Percentiles rank a stretch among this genome's conserved stretches.
Conservation (phyloP, 257 asterid genomes). For the Nicotiana tomentosiformis region DNA sequence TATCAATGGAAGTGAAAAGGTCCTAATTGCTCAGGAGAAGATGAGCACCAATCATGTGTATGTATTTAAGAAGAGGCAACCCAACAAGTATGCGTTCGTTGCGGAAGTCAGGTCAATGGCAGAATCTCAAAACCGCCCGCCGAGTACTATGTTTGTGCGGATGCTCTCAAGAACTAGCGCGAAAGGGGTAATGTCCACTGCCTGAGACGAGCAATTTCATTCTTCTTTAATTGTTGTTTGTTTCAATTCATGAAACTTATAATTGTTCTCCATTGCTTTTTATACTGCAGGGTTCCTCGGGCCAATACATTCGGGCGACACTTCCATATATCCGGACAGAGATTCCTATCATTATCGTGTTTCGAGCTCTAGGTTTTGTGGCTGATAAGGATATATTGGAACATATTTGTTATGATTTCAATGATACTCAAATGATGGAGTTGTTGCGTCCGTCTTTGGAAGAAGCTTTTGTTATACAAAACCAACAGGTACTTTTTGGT, state of each 20-base stretch:
- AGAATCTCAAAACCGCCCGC: conserved; percentile 91
- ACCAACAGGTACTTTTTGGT: conserved; percentile 60
- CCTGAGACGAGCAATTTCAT: neutral
- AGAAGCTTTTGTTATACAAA: conserved; percentile 98
- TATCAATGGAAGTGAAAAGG: conserved; percentile 97
- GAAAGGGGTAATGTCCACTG: conserved; percentile 67
- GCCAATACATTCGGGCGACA: conserved; percentile 94
- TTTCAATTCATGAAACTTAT: neutral
- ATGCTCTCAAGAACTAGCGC: conserved; percentile 98
- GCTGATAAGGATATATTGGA: conserved; percentile 97
- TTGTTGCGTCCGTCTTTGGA: conserved; percentile 92
- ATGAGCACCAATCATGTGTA: conserved; percentile 99
- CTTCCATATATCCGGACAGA: conserved; percentile 93
- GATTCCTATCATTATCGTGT: conserved; percentile 90
- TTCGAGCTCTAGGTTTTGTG: conserved; percentile 92
- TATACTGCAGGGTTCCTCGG: conserved; percentile 83
- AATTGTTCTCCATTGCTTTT: neutral
- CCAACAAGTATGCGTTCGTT: conserved; percentile 94
- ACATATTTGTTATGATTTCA: conserved; percentile 89
- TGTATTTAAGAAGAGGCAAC: conserved; percentile 95
- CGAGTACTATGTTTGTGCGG: conserved; percentile 94
- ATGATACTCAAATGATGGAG: conserved; percentile 97
- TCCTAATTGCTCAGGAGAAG: conserved; percentile 97
- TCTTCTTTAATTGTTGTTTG: neutral
- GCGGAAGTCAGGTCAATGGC: conserved; percentile 98